Base-by-base conservation (phyloP, 306 rosid species). In the Elaeagnus macrophylla region DNA sequence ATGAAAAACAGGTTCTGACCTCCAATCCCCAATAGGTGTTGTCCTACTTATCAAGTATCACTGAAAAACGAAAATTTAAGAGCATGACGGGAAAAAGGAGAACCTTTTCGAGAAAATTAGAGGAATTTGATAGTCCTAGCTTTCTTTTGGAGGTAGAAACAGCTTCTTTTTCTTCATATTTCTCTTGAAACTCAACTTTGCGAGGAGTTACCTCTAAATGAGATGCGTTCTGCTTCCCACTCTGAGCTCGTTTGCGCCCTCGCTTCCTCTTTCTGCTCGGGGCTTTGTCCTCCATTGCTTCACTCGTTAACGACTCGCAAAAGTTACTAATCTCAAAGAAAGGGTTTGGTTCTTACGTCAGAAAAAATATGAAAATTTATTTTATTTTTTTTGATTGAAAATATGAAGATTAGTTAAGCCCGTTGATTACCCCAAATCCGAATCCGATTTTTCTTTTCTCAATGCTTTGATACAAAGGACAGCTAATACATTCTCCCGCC, bases 51-150 rank as follows among this genome's bases (percentile, higher is more conserved):
- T 19, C 8, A n/a, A 53, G 49, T 35, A 13, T 2, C 8, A 44
- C 35, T 39, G 5, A 1, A 54, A 9, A 12, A 11, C 13, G 41
- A 39, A 16, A 39, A 39, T 56, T 51, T 50, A 41, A 13, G 6
- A 46, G 17, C 9, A n/a, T 45, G 9, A 15, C 40, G 32, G 13
- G 10, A 10, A 42, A 61, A 9, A 39, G 11, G 37, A 9, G 3
- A 15, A 70, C 96, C 80, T 88, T 88, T 3, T 77, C 90, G 7
- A 88, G 85, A 62, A 88, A 88, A 51, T 54, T 62, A 5, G 90
- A 75, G 61, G 84, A 51, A 3, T 67, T 74, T 17, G 83, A 65
- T 35, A 67, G 47, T 44, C 68, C 75, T 59, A 20, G 70, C 10
- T 56, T 67, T 45, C 67, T 81, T 55, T 19, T 38, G 53, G 53